These are phyloP conservation scores for Apiospora saccharicola DNA, from an alignment of 2,329 filamentous ascomycete species.

Conservation along the genomic window DNA sequence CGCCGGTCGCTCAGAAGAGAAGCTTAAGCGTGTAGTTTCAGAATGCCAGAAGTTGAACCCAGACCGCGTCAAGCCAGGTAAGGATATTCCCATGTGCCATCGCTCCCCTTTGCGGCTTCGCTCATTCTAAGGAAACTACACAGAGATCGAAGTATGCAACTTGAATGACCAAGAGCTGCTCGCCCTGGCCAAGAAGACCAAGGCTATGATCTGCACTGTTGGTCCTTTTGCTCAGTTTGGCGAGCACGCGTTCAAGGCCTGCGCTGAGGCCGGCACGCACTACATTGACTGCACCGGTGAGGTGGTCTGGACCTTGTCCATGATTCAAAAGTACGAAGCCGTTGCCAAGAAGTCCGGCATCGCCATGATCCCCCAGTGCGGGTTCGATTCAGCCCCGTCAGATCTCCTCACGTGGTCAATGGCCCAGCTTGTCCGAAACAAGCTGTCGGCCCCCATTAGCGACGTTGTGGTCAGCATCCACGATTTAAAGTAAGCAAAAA, in stretches of 20 bases:
- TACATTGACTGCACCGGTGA: conserved; percentile 72
- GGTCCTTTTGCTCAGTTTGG: conserved; percentile 66
- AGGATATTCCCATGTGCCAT: conserved; percentile 29
- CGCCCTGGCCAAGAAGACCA: conserved; percentile 62
- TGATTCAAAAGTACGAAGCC: conserved; percentile 66
- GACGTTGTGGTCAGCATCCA: conserved; percentile 62
- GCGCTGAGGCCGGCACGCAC: conserved; percentile 68
- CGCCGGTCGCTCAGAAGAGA: conserved; percentile 43
- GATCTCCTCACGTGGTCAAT: conserved; percentile 66
- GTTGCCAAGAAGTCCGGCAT: conserved; percentile 61
- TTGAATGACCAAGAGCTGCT: conserved; percentile 55
- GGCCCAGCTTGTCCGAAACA: conserved; percentile 57
- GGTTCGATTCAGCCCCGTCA: conserved; percentile 67
- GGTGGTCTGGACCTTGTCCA: conserved; percentile 62
- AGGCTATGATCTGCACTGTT: conserved; percentile 63
- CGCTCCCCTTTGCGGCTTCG: not conserved
- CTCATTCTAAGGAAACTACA: conserved; percentile 34
- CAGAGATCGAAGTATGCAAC: conserved; percentile 61
- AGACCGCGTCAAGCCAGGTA: conserved; percentile 76
- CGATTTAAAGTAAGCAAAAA: conserved; percentile 47
- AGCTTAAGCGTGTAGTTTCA: conserved; percentile 73
- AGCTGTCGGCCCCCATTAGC: conserved; percentile 56
- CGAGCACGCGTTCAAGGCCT: conserved; percentile 66
- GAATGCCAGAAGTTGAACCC: conserved; percentile 72
- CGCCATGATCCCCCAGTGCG: conserved; percentile 67